These are phyloP conservation scores for Carex sylvatica DNA, from an alignment of 202 grass and related monocot genomes.

Conservation along the genomic window DNA sequence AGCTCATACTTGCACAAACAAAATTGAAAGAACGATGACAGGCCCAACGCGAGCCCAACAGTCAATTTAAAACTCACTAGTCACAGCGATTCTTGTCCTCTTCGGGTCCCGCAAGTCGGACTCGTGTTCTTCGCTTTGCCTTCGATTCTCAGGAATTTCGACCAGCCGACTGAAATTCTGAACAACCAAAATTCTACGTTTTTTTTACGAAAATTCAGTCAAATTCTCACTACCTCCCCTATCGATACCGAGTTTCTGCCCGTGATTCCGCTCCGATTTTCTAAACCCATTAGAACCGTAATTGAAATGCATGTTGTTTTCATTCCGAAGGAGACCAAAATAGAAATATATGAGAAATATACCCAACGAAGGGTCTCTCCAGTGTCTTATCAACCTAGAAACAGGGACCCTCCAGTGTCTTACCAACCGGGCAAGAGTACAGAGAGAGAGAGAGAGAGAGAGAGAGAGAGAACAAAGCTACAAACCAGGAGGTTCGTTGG, in stretches of 20 bases:
- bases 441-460: neutral
- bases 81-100: too few relatives aligned
- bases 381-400: neutral
- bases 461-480: neutral
- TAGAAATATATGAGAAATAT: too few relatives aligned
- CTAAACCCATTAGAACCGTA: neutral
- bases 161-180: neutral
- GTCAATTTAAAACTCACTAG: too few relatives aligned
- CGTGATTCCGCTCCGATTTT: neutral
- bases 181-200: neutral
- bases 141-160: neutral
- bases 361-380: neutral
- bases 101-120: neutral
- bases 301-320: neutral
- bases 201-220: neutral
- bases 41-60: neutral
- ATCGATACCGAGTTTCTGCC: neutral
- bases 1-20: neutral
- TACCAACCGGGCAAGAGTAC: neutral
- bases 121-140: neutral
- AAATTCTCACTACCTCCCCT: neutral
- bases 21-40: neutral
- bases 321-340: neutral
- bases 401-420: neutral
- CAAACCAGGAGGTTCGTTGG: constrained; percentile 33